Percentiles rank a stretch among this genome's conserved stretches.
These are phyloP conservation scores for Vigna hirtella DNA, from an alignment of 306 rosid genomes.

Conservation along the genomic window DNA sequence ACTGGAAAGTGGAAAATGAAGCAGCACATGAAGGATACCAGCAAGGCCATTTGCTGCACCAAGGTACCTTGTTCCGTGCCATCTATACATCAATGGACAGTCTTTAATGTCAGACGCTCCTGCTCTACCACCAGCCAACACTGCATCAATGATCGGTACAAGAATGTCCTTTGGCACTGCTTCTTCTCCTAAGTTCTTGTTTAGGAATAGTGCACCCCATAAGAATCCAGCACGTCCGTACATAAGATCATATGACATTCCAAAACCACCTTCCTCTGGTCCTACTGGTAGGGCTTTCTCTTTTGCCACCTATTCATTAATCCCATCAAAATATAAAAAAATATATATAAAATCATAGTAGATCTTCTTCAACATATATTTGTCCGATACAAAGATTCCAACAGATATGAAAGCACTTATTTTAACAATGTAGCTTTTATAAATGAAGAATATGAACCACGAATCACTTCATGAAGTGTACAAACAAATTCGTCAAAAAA, in stretches of 20 bases:
- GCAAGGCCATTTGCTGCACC: conserved; percentile 94
- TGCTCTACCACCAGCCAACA: conserved; percentile 87
- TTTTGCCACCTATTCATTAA: conserved; percentile 60
- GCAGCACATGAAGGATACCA: conserved; percentile 80
- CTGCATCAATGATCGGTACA: conserved; percentile 71
- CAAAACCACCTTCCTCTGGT: conserved; percentile 97
- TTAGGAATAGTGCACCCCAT: conserved; percentile 81
- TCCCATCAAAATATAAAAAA: neutral
- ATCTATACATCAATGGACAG: conserved; percentile 93
- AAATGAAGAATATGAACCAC: neutral
- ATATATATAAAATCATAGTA: neutral
- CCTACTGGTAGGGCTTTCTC: conserved; percentile 88
- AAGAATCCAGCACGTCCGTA: conserved; percentile 88
- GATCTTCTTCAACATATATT: neutral
- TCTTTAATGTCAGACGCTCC: conserved; percentile 79
- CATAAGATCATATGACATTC: conserved; percentile 95
- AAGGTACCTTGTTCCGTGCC: conserved; percentile 91
- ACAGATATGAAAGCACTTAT: neutral
- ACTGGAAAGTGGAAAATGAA: conserved; percentile 71
- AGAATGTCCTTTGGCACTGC: conserved; percentile 64
- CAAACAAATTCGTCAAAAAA: neutral
- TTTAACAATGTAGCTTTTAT: neutral
- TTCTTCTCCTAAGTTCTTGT: conserved; percentile 68
- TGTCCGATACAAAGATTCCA: neutral
- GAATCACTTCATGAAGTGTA: neutral